Conservation (phyloP, 257 asterid species). For the Solanum habrochaites region DNA sequence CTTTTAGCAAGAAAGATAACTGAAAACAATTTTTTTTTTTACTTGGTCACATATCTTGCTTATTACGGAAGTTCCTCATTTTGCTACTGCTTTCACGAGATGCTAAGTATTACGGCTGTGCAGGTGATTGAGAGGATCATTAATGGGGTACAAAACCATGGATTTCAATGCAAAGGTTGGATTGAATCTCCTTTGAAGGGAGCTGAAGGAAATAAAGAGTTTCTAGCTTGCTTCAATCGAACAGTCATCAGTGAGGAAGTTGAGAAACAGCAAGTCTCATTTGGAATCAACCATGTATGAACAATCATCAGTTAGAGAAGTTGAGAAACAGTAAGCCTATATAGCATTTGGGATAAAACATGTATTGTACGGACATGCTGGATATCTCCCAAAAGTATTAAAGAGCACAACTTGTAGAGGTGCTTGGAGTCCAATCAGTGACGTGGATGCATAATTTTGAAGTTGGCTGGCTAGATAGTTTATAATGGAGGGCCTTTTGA, state of each 20-base stretch:
- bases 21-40: neutral
- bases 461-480: neutral
- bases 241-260: neutral
- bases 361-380: neutral
- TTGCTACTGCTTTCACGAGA: neutral
- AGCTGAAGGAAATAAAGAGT: slow-evolving; percentile 92
- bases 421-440: neutral
- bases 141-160: slow-evolving; percentile 62
- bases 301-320: neutral
- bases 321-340: neutral
- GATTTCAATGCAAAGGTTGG: slow-evolving; percentile 85
- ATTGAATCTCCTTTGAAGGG: slow-evolving; percentile 90
- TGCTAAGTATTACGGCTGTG: neutral
- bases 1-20: neutral
- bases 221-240: slow-evolving; percentile 59
- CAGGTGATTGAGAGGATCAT: slow-evolving; percentile 75
- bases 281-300: neutral
- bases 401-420: neutral
- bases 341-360: neutral
- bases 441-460: neutral
- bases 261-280: neutral
- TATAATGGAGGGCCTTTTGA: neutral
- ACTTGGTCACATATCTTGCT: neutral
- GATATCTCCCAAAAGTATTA: neutral
- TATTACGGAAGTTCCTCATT: neutral